phyloP scores from a whole-genome alignment of 306 rosid species.

The Quercus agrifolia region DNA sequence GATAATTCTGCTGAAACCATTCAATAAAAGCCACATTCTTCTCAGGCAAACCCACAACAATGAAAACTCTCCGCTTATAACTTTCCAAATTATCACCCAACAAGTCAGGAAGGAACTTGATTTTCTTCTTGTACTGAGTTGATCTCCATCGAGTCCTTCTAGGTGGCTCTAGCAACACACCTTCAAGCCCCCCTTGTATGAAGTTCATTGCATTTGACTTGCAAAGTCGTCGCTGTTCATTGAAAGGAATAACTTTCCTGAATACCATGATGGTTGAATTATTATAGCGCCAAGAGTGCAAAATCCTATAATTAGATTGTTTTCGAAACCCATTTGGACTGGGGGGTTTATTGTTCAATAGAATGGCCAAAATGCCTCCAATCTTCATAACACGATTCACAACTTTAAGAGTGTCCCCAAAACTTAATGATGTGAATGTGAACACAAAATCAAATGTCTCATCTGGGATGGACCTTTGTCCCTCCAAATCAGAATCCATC shows the following conservation, averaged over 20 bases:
- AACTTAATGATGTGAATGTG: slow-evolving; percentile 17
- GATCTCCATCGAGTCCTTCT: slow-evolving; percentile 19
- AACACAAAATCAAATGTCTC: slow-evolving; percentile 55
- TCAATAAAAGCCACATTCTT: slow-evolving; percentile 29
- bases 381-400: slow-evolving; percentile 45
- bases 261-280: slow-evolving; percentile 45
- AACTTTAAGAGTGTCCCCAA: slow-evolving; percentile 33
- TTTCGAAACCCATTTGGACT: slow-evolving; percentile 21
- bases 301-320: slow-evolving; percentile 44
- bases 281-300: slow-evolving; percentile 36
- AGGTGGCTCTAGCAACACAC: slow-evolving; percentile 55
- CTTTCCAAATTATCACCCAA: slow-evolving; percentile 49
- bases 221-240: slow-evolving; percentile 37
- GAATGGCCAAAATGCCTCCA: slow-evolving; percentile 62
- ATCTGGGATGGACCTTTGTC: slow-evolving; percentile 30
- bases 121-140: slow-evolving; percentile 30
- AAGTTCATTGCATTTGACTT: slow-evolving; percentile 21
- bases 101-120: slow-evolving; percentile 60
- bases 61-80: slow-evolving; percentile 38
- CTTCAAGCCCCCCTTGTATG: slow-evolving; percentile 42
- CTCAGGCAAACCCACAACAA: slow-evolving; percentile 38
- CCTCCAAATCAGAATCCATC: slow-evolving; percentile 36
- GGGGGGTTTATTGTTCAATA: slow-evolving; percentile 26
- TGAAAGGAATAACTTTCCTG: slow-evolving; percentile 29
- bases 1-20: slow-evolving; percentile 56